Evolutionary conservation across 768 basidiomycete genomes (phyloP).

Genomic region (Russula emetica): DNA sequence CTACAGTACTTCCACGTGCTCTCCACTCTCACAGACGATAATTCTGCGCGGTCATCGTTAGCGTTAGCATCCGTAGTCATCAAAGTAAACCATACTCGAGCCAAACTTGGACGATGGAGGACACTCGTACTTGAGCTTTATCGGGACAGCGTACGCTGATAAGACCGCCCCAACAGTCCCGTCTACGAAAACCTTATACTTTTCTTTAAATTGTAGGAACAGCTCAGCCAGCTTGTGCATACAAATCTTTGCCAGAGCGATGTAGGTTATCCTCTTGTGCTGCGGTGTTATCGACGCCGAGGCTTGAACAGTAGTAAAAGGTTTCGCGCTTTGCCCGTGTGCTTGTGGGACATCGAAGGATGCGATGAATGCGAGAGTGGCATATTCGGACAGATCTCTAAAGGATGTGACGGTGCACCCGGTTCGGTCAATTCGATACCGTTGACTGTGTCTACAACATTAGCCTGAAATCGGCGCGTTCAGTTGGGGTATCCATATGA

Average conservation of each 20-base stretch:
- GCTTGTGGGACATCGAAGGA: slow-evolving; percentile 54
- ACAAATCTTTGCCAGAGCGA: slow-evolving; percentile 80
- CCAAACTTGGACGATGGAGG: slow-evolving; percentile 85
- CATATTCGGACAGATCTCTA: slow-evolving; percentile 83
- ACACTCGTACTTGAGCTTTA: slow-evolving; percentile 84
- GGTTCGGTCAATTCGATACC: slow-evolving; percentile 59
- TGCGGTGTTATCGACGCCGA: slow-evolving; percentile 37
- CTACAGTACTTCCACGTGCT: slow-evolving; percentile 85
- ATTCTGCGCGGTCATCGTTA: slow-evolving; percentile 40
- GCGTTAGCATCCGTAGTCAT: background rate
- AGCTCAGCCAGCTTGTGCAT: slow-evolving; percentile 58
- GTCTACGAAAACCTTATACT: slow-evolving; percentile 56
- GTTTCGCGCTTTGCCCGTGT: slow-evolving; percentile 18
- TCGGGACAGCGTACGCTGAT: slow-evolving; percentile 60
- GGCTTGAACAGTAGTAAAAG: slow-evolving; percentile 20
- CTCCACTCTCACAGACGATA: slow-evolving; percentile 63
- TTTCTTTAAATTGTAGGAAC: slow-evolving; percentile 61
- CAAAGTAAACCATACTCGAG: slow-evolving; percentile 37
- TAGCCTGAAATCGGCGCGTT: slow-evolving; percentile 42
- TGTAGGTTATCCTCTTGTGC: slow-evolving; percentile 76
- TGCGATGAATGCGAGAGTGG: slow-evolving; percentile 82
- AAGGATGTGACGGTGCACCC: slow-evolving; percentile 67
- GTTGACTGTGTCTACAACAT: slow-evolving; percentile 67
- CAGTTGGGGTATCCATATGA: background rate
- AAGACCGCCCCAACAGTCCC: slow-evolving; percentile 81